Evolutionary conservation across 2,329 filamentous ascomycete species (phyloP), one percentile per base, ranked within the genome.

Genomic region (Beauveria medogensis): DNA sequence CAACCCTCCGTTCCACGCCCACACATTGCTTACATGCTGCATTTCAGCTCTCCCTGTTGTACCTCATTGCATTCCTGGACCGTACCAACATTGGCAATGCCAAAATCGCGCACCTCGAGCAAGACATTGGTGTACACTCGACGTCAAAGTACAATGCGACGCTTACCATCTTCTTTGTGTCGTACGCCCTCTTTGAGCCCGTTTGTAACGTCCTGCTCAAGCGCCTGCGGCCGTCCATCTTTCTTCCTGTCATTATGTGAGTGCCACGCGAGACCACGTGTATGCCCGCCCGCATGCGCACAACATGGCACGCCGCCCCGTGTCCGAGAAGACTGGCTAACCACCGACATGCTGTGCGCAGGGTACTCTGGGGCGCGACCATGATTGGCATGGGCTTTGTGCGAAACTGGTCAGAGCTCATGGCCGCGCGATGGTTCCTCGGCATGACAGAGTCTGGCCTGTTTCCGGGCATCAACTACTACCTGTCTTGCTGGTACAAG

Each of bases 101-200:
- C 43, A 86, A 84, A 65, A 82, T 87, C 62, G 82, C 81, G 26
- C 75, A 78, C 55, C 72, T 85, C 12, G 65, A 73, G 30, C 65
- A 78, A 12, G 85, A 89, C 61, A 75, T 94, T 18, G 65, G 81
- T 37, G 83, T 93, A 78, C 41, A 58, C 55, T 80, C 80, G 0
- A 79, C 81, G 2, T 73, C 78, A 6, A 78, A 89, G 69, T 96
- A 92, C 75, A 92, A 92, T 71, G 79, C 82, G 24, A 83, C 86
- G 0, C 78, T 96, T 8, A 90, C 89, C 40, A 88, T 95, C 66
- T 96, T 96, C 77, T 96, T 95, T 75, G 80, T 95, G 55, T 91
- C 89, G 0, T 96, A 96, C 71, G 82, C 89, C 2, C 74, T 92
- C 40, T 92, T 91, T 64, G 91, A 94, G 71, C 85, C 86, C 0